phyloP scores from a whole-genome alignment of 306 rosid species.

The Quercus berberidifolia region DNA sequence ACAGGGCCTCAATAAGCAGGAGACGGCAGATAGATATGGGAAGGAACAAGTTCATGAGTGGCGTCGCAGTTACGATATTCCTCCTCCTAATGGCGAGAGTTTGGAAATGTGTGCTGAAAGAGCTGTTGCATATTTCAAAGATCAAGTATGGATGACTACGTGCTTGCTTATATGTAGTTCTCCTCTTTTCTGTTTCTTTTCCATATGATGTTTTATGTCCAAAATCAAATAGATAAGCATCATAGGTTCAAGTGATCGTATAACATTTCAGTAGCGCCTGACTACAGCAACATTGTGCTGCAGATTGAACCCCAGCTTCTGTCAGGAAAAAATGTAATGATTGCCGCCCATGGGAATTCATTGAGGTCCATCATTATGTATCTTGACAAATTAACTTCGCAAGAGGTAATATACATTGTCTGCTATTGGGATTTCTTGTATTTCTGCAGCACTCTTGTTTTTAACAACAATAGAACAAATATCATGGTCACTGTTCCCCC shows the following conservation, averaged over 20 bases:
- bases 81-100: conserved; percentile 99
- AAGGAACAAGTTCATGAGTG: conserved; percentile 96
- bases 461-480: neutral
- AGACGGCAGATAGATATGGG: conserved; percentile 95
- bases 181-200: neutral
- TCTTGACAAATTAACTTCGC: conserved; percentile 93
- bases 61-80: conserved; percentile 93
- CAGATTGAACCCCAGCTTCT: conserved; percentile 91
- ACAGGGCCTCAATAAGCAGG: conserved; percentile 98
- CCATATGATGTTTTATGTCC: neutral
- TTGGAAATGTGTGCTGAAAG: conserved; percentile 99
- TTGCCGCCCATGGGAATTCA: conserved; percentile 98
- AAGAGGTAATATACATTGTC: conserved; percentile 54
- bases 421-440: conserved; percentile 6
- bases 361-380: conserved; percentile 97
- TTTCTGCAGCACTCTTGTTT: neutral
- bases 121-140: conserved; percentile 97
- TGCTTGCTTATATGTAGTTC: neutral
- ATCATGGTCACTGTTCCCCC: conserved; percentile 5
- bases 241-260: neutral
- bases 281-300: conserved; percentile 26
- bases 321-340: conserved; percentile 94
- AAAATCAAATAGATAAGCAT: neutral
- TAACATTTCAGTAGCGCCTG: conserved; percentile 23
- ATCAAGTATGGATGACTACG: conserved; percentile 49